Evolutionary conservation across 352 stramenopile species (phyloP).

Genomic region (Pythium dissotocum): DNA sequence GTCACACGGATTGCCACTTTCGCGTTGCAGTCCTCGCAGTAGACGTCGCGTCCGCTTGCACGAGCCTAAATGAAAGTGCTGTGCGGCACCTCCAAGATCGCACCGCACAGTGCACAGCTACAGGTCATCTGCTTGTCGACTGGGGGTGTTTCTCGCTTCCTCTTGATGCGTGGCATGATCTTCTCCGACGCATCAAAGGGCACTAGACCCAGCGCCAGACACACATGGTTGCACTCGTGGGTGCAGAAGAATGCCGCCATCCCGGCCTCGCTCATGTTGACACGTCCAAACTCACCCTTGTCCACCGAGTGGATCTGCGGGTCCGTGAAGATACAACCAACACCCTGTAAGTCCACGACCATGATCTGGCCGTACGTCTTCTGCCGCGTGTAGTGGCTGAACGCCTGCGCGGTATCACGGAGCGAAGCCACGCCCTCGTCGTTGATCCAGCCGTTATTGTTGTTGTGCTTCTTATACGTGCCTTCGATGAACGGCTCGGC

Average conservation of each 20-base stretch:
- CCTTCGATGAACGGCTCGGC: conserved; percentile 41
- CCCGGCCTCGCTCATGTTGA: conserved; percentile 30
- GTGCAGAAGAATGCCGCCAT: conserved; percentile 43
- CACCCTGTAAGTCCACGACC: conserved; percentile 45
- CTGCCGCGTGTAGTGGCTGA: conserved; percentile 48
- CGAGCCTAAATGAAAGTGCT: conserved; percentile 29
- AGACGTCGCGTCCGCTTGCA: conserved; percentile 21
- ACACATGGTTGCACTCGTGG: conserved; percentile 39
- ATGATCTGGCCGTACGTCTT: conserved; percentile 33
- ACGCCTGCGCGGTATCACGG: conserved; percentile 36
- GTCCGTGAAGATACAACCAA: conserved; percentile 45
- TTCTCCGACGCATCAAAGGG: conserved; percentile 13
- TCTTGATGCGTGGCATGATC: no score
- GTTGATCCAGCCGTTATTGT: conserved; percentile 39
- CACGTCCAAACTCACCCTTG: conserved; percentile 23
- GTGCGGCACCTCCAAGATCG: conserved; percentile 26
- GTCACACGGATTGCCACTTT: conserved; percentile 1
- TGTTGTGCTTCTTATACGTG: conserved; percentile 53
- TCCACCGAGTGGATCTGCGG: conserved; percentile 44
- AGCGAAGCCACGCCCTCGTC: conserved; percentile 3
- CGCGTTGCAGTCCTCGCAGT: conserved; percentile 23
- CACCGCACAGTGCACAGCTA: conserved; percentile 39
- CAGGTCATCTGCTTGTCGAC: conserved; percentile 31
- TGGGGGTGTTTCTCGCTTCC: no score
- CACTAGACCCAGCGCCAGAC: conserved; percentile 25